Conservation (phyloP, 228 moss, liverwort and hornwort species). For the Sphagnum magellanicum region DNA sequence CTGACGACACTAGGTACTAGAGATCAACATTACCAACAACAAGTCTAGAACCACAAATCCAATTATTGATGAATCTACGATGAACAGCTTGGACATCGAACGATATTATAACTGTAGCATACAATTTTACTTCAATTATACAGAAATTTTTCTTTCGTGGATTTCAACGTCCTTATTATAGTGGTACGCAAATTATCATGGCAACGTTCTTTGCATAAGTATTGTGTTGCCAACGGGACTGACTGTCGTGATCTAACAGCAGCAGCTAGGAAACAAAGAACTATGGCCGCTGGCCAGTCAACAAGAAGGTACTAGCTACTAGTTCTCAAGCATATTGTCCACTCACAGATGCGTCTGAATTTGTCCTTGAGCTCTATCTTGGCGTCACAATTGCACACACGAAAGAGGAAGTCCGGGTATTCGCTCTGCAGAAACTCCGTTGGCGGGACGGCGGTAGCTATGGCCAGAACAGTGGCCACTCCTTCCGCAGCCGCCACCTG, state of each 20-base stretch:
- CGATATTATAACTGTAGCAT: no score
- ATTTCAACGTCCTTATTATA: no score
- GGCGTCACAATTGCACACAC: background rate
- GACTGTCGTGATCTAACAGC: background rate
- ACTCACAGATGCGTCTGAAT: background rate
- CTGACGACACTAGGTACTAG: no score
- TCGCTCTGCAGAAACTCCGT: background rate
- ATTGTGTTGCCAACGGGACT: no score
- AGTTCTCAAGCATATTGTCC: background rate
- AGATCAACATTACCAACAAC: no score
- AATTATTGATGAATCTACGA: no score
- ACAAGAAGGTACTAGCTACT: background rate
- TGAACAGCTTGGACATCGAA: no score
- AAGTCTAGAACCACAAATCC: no score
- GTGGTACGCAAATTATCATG: no score
- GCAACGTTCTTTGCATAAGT: no score
- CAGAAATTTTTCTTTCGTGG: no score
- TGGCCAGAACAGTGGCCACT: background rate
- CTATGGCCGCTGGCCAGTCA: background rate
- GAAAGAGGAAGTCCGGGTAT: background rate
- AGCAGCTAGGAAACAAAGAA: background rate
- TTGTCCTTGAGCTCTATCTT: background rate
- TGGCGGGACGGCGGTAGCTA: background rate
- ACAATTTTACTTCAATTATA: no score
- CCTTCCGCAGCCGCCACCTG: background rate